phyloP scores from a whole-genome alignment of 768 basidiomycete species.

The Podaxis carcinomalis region DNA sequence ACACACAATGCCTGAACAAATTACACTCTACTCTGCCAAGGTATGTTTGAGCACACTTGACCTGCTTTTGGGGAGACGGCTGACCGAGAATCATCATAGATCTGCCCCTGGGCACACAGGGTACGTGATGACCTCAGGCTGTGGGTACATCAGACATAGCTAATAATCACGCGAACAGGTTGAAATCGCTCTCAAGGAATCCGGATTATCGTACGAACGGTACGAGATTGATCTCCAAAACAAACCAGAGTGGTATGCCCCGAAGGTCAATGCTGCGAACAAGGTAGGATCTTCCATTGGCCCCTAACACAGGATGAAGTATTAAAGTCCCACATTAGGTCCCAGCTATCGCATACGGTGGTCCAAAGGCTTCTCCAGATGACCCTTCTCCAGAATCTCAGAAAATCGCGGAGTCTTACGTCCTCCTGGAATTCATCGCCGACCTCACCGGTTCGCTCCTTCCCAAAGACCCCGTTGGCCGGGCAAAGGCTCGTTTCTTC shows the following conservation, averaged over 20 bases:
- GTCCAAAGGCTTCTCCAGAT: constrained; percentile 49
- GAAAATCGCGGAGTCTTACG: constrained; percentile 62
- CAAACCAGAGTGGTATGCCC: constrained; percentile 69
- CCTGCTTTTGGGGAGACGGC: not conserved
- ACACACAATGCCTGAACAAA: constrained; percentile 22
- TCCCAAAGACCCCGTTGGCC: constrained; percentile 49
- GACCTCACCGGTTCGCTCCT: constrained; percentile 55
- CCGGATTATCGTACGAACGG: constrained; percentile 40
- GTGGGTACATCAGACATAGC: not conserved
- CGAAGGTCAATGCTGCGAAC: constrained; percentile 60
- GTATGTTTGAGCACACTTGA: constrained; percentile 19
- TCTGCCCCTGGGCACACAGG: constrained; percentile 58
- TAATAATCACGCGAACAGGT: constrained; percentile 27
- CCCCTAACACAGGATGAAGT: not conserved
- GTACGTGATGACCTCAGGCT: constrained; percentile 24
- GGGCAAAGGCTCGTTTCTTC: constrained; percentile 62
- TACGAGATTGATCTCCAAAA: constrained; percentile 58
- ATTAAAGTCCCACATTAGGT: constrained; percentile 29
- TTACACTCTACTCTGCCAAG: constrained; percentile 45
- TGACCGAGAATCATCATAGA: constrained; percentile 24
- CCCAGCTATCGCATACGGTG: constrained; percentile 59
- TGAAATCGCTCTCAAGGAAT: constrained; percentile 60
- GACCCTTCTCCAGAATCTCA: constrained; percentile 54
- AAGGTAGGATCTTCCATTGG: constrained; percentile 39
- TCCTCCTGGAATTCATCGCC: constrained; percentile 64